Evolutionary conservation across 208 protist genomes (phyloP).

Genomic region (Wallacemonas sp.): DNA sequence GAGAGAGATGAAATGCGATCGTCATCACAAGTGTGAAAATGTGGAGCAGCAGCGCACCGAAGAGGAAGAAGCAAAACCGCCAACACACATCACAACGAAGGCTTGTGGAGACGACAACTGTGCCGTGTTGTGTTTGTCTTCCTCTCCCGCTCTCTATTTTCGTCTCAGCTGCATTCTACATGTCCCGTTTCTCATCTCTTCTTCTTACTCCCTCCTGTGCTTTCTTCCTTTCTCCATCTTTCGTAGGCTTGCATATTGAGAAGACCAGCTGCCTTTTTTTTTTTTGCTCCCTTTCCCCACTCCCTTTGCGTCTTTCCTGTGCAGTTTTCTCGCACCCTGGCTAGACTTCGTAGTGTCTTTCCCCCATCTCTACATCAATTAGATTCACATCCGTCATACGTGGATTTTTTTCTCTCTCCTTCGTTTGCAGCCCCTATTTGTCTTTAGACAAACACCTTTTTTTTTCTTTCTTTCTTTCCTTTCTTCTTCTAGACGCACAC

Average conservation of each 20-base stretch:
- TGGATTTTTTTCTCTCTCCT: not conserved
- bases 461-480: slow-evolving; percentile 14
- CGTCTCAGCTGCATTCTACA: no score
- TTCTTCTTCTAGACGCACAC: not conserved
- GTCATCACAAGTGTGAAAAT: no score
- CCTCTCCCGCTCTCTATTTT: slow-evolving; percentile 12
- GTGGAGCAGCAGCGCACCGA: no score
- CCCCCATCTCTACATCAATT: slow-evolving; percentile 1
- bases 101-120: no score
- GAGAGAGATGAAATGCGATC: slow-evolving; percentile 92
- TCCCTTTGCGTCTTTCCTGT: not conserved
- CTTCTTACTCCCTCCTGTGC: not conserved
- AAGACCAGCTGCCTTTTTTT: not conserved
- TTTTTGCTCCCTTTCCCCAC: slow-evolving; percentile 15
- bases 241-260: not conserved
- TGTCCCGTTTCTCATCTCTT: no score
- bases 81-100: no score
- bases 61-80: no score
- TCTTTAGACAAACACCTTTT: slow-evolving; percentile 10
- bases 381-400: slow-evolving; percentile 9
- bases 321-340: slow-evolving; percentile 9
- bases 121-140: slow-evolving; percentile 3
- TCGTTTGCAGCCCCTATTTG: slow-evolving; percentile 3
- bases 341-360: not conserved
- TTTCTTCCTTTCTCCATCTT: slow-evolving; percentile 1